Base-by-base conservation (phyloP, 1,284 basidiomycete species). In the Leccinum solheimii region DNA sequence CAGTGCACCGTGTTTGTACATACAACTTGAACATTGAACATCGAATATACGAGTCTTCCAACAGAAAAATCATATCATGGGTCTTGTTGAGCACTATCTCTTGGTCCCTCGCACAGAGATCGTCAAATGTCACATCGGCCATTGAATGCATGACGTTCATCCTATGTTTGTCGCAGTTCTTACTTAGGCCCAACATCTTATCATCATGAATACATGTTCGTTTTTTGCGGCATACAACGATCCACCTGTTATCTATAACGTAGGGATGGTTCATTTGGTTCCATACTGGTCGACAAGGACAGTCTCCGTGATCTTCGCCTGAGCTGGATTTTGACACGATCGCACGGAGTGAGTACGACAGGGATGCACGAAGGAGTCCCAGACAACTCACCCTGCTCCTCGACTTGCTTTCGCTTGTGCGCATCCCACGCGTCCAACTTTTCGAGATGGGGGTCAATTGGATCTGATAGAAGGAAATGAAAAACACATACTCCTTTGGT, bases 401-500 rank as follows among this genome's bases (percentile, higher is more conserved):
- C 1, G 3, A 34, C 1, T 3, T 38, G 13, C 8, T 13, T 51
- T 16, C 1, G 10, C 57, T 60, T 36, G 56, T 56, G 13, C 0
- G 1, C 2, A 13, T 69, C 69, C 8, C 4, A 69, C 16, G 54
- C 36, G 4, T 72, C 58, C 0, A 1, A 1, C 68, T 72, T 52
- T 26, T 3, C 19, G 43, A 45, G 27, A 26, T 16, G 1, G 21
- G 38, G 5, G 14, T 49, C 5, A 3, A 27, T 7, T 14, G 3
- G 3, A 26, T 38, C 21, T 30, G 2, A 14, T 26, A n/a, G 6
- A 43, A 49, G 4, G 6, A 36, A 5, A 11, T 6, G 7, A 27
- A 5, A 3, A 50, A 27, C 13, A 65, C 68, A 26, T 57, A 69
- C 68, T 38, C 68, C 68, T 43, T 69, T 70, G n/a, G 68, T 70